These are phyloP conservation scores for Cylindrotheca fusiformis DNA, from an alignment of 108 stramenopile genomes.

Conservation along the genomic window DNA sequence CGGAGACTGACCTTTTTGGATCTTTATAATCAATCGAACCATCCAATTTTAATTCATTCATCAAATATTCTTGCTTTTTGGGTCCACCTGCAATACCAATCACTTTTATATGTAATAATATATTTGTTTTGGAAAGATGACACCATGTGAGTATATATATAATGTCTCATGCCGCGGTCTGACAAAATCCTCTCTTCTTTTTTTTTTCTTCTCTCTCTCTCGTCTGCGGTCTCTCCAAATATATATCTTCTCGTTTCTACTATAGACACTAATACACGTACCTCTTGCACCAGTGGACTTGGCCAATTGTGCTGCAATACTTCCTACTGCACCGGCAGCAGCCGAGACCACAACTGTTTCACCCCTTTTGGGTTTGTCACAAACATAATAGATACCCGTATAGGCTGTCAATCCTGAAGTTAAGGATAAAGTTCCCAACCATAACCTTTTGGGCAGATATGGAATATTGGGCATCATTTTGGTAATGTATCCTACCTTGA, in stretches of 20 bases:
- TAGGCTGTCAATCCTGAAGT: conserved; percentile 43
- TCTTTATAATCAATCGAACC: conserved; percentile 49
- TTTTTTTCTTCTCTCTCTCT: too few species aligned
- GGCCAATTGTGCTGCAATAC: conserved; percentile 40
- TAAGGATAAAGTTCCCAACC: conserved; percentile 25
- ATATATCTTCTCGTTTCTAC: too few species aligned
- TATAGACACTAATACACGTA: too few species aligned
- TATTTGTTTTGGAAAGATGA: too few species aligned
- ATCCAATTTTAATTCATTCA: conserved; percentile 10
- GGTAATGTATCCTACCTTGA: conserved; percentile 17
- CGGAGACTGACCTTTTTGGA: neutral
- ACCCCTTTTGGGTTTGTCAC: conserved; percentile 21
- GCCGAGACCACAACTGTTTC: conserved; percentile 48
- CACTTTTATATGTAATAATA: too few species aligned
- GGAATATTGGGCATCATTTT: conserved; percentile 1
- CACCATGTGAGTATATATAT: too few species aligned
- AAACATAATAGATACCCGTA: conserved; percentile 29
- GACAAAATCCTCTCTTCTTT: too few species aligned
- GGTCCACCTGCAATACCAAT: conserved; percentile 32
- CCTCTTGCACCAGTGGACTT: conserved; percentile 27
- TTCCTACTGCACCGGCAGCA: conserved; percentile 50
- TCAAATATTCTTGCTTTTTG: conserved; percentile 6
- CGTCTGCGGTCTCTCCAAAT: too few species aligned
- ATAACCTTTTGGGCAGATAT: neutral
- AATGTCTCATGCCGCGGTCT: too few species aligned